Evolutionary conservation across 129 eudicot species (phyloP).

Genomic region (Flaveria sonorensis): DNA sequence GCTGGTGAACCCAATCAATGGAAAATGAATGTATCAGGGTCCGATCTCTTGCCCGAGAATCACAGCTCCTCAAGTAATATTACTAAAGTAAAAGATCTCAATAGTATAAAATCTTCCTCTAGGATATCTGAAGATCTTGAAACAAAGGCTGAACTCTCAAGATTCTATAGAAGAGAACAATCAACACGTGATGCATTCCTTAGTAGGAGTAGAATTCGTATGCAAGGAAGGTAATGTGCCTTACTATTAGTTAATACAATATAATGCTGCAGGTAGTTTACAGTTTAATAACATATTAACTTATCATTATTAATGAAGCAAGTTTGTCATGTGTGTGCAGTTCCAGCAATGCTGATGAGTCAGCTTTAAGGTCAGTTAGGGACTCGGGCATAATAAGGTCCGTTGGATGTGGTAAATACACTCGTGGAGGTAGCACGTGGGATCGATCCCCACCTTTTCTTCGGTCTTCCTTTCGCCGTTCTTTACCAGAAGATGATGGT

Average conservation of each 20-base stretch:
- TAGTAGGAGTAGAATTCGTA: conserved; percentile 25
- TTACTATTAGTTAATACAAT: background rate
- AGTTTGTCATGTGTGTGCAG: conserved; percentile 22
- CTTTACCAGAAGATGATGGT: conserved; percentile 15
- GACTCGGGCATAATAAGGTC: conserved; percentile 33
- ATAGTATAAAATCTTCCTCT: conserved; percentile 10
- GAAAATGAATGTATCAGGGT: conserved; percentile 40
- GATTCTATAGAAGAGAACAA: conserved; percentile 33
- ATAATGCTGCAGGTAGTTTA: background rate
- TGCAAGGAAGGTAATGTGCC: conserved; percentile 32
- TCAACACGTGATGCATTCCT: conserved; percentile 21
- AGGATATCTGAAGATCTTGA: conserved; percentile 24
- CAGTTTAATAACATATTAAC: background rate
- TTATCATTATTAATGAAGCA: background rate
- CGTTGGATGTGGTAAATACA: conserved; percentile 25
- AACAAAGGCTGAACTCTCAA: conserved; percentile 27
- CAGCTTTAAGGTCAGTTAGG: conserved; percentile 16
- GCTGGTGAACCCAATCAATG: conserved; percentile 34
- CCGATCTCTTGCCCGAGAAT: conserved; percentile 22
- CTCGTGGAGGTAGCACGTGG: conserved; percentile 34
- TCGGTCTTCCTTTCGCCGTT: conserved; percentile 18
- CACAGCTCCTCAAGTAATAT: conserved; percentile 21
- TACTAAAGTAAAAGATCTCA: conserved; percentile 13
- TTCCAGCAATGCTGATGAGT: conserved; percentile 28
- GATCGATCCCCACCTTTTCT: conserved; percentile 30